Base-by-base conservation (phyloP, 179 eudicot species). In the Silene noctiflora region DNA sequence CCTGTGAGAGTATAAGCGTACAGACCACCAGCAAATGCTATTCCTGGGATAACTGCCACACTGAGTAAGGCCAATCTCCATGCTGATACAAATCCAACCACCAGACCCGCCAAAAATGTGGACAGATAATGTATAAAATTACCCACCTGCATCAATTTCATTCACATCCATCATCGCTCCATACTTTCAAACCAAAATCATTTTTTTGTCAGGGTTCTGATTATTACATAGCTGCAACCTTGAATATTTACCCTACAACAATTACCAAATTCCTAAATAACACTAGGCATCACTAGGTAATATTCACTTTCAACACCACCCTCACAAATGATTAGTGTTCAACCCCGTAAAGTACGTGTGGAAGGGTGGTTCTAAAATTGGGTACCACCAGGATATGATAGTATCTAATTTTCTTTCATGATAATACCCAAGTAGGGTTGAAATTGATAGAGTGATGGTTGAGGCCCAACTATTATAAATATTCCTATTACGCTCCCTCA, bases 1-100 rank as follows among this genome's bases (percentile, higher is more conserved):
- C 99, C 99, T 1, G 99, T 96, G 69, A 96, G 91, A 35, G 99
- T 96, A 69, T 96, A 93, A n/a, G 99, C 98, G 48, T 96, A 96
- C 80, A 96, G 83, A n/a, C 98, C 99, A 1, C 99, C 99, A 0
- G 99, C 99, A 84, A 96, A 96, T 1, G 99, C 99, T 48, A 96
- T 96, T 56, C 99, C 99, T 0, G 99, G 99, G 77, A 96, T 96
- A 56, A 96, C 98, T 44, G 99, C 99, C 69, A 96, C 91, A 74
- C 99, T 96, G 21, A 96, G 94, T 73, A 96, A 89, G 19, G 99
- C 99, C 46, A 96, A 81, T 83, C 81, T 90, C 99, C 99, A 96
- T 70, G 99, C 98, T 60, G 99, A 91, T 68, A 93, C 96, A 80
- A 96, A 96, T 64, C 99, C 99, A 60, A 96, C 99, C 90, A 93